Conservation (phyloP, 2,329 filamentous ascomycete species). For the Fusarium piperis region DNA sequence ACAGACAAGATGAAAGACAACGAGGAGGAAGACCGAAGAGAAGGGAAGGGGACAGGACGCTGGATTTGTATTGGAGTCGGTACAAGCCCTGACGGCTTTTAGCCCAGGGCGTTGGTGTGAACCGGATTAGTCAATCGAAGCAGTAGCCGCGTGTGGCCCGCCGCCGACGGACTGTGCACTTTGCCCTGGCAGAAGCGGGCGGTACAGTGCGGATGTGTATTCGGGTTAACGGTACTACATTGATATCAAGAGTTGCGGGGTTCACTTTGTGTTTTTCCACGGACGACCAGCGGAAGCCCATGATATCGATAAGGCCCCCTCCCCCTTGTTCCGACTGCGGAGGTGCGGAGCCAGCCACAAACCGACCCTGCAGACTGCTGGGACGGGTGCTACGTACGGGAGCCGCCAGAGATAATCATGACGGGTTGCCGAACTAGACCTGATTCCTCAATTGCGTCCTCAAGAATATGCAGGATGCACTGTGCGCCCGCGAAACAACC, state of each 20-base stretch:
- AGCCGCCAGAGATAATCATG: constrained; percentile 17
- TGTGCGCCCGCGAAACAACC: constrained; percentile 16
- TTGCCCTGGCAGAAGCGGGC: background rate
- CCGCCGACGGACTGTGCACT: constrained; percentile 29
- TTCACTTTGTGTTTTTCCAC: constrained; percentile 42
- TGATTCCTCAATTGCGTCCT: constrained; percentile 24
- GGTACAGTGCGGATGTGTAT: constrained; percentile 25
- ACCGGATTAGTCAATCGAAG: constrained; percentile 42
- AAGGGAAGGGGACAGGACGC: constrained; percentile 11
- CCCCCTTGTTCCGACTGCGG: constrained; percentile 42
- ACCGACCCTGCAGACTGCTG: constrained; percentile 24
- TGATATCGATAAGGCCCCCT: constrained; percentile 32
- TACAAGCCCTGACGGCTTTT: constrained; percentile 37
- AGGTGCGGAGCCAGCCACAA: constrained; percentile 39
- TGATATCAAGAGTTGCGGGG: constrained; percentile 41
- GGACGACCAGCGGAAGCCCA: constrained; percentile 9
- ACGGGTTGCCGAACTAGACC: constrained; percentile 24
- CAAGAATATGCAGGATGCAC: constrained; percentile 13
- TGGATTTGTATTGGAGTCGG: constrained; percentile 30
- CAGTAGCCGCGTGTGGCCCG: constrained; percentile 15
- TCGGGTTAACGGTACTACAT: constrained; percentile 33
- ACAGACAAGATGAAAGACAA: background rate
- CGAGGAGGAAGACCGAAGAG: background rate
- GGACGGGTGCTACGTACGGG: background rate
- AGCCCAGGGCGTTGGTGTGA: constrained; percentile 32